Percentiles rank a stretch among this genome's conserved stretches.
These are phyloP conservation scores for Cryptococcus sp. DNA, from an alignment of 1,284 basidiomycete species.

Conservation along the genomic window DNA sequence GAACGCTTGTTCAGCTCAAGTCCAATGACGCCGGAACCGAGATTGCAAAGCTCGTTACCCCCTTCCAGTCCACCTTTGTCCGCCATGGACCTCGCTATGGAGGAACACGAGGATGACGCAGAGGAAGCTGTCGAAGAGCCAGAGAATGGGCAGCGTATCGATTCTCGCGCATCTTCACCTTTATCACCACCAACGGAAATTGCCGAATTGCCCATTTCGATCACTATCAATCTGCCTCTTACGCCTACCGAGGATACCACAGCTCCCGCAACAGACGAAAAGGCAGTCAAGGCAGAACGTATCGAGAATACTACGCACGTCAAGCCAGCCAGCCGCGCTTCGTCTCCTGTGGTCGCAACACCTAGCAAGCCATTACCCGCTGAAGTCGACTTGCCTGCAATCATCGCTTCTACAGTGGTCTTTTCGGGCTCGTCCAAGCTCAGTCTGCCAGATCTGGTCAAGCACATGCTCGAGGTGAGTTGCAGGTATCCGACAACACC, in stretches of 20 bases:
- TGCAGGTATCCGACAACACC: not conserved
- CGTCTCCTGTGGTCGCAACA: not conserved
- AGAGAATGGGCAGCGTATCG: not conserved
- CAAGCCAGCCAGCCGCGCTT: not conserved
- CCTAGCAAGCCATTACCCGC: slow-evolving; percentile 28
- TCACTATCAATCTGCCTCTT: not conserved
- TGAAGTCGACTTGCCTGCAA: slow-evolving; percentile 45
- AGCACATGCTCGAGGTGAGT: slow-evolving; percentile 51
- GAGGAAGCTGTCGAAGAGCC: slow-evolving; percentile 5
- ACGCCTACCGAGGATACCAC: not conserved
- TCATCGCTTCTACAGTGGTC: slow-evolving; percentile 52
- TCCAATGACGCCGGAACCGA: slow-evolving; percentile 7
- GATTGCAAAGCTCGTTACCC: slow-evolving; percentile 14
- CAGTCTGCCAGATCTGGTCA: slow-evolving; percentile 50
- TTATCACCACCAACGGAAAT: slow-evolving; percentile 15
- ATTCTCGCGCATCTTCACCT: slow-evolving; percentile 18
- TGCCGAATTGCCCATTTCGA: slow-evolving; percentile 3
- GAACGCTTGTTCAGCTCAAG: slow-evolving; percentile 17
- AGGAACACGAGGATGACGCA: not conserved
- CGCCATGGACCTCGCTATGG: not conserved
- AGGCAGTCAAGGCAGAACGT: slow-evolving; percentile 8
- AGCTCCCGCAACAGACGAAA: not conserved
- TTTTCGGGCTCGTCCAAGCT: slow-evolving; percentile 53
- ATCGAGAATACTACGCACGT: not conserved
- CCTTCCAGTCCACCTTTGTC: slow-evolving; percentile 25